These are phyloP conservation scores for Rossbeevera mucosa DNA, from an alignment of 768 basidiomycete genomes.

Conservation along the genomic window DNA sequence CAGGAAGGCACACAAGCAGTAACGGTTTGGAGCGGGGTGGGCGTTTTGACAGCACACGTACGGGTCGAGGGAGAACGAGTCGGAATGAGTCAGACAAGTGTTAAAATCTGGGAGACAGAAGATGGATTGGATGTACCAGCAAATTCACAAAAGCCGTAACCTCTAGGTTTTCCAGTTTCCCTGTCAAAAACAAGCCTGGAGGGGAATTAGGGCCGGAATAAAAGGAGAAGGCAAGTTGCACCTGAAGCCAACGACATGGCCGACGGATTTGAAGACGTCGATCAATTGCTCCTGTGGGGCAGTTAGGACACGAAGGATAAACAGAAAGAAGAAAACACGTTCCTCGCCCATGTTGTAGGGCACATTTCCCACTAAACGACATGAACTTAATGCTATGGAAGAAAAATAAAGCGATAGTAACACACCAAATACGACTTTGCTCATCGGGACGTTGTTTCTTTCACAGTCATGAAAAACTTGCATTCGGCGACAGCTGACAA, in stretches of 20 bases:
- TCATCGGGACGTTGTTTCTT: conserved; percentile 36
- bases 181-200: conserved; percentile 80
- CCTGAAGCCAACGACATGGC: conserved; percentile 88
- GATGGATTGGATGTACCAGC: conserved; percentile 59
- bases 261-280: conserved; percentile 84
- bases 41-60: conserved; percentile 6
- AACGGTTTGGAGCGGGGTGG: background rate
- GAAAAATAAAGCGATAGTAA: background rate
- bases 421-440: conserved; percentile 72
- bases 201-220: conserved; percentile 1
- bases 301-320: conserved; percentile 5
- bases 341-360: conserved; percentile 86
- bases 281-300: conserved; percentile 67
- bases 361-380: conserved; percentile 70
- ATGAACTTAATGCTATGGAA: conserved; percentile 1
- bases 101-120: conserved; percentile 20
- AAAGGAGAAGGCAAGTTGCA: conserved; percentile 23
- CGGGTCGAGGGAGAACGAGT: conserved; percentile 7
- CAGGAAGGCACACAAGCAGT: conserved; percentile 12
- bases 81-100: conserved; percentile 37
- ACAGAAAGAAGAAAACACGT: conserved; percentile 12
- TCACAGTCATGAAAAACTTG: background rate
- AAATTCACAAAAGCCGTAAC: conserved; percentile 93
- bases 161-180: conserved; percentile 91
- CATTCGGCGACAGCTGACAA: background rate